Base-by-base conservation (phyloP, 2,329 filamentous ascomycete species). In the Diplodia mutila region DNA sequence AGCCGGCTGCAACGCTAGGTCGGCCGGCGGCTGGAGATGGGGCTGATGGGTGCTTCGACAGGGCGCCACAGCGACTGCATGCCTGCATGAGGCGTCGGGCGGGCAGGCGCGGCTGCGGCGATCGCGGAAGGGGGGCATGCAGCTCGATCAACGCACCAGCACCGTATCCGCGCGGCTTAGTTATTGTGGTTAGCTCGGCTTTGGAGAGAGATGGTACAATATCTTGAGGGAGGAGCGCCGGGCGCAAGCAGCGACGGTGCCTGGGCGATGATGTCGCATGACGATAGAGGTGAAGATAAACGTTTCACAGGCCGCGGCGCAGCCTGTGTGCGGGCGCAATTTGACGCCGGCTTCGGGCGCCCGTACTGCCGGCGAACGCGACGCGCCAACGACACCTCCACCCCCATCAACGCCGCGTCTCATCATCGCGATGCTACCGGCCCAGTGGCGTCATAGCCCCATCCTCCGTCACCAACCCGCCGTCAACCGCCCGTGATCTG, bases 201-300 rank as follows among this genome's bases (percentile, higher is more conserved):
- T 59, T 37, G 54, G 34, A 42, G 37, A 6, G n/a, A n/a, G n/a
- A n/a, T n/a, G n/a, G 9, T 8, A 32, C 29, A 8, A 32, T 8
- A 32, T 32, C 54, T 57, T 42, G 54, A 5, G 51, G 16, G 23
- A 25, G 21, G 12, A 9, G n/a, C 29, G 29, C 52, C n/a, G n/a
- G 6, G 29, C 29, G 29, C 29, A 16, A 32, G 39, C 57, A 21
- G 39, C 39, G 16, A 12, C 21, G 55, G 21, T 46, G 25, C 18
- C 8, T 21, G 55, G 21, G 6, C 23, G 25, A 29, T 21, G 39
- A 32, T 48, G 57, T 48, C 39, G n/a, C 27, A 61, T 61, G 57
- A 61, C 57, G 57, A 61, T 48, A 61, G 57, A 61, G 23, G 57
- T 61, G 9, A n/a, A 42, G 57, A 61, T 61, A 61, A 61, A 25